A percentile compares a stretch with the other conserved stretches of the same genome.
Evolutionary conservation across 805 yeast species (phyloP).

Genomic region (Starmera amethionina): DNA sequence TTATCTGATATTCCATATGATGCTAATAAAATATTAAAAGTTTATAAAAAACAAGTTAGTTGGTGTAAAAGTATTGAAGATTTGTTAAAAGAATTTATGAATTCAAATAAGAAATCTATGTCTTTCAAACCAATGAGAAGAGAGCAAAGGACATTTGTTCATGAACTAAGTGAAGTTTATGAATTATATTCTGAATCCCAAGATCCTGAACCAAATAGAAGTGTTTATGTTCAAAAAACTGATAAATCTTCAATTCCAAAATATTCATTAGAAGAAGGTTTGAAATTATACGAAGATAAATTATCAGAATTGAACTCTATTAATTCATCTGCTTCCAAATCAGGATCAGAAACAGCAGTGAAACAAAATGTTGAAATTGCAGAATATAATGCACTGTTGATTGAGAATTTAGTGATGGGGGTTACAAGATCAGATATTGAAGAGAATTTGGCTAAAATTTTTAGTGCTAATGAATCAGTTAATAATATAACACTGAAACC

Average conservation of each 20-base stretch:
- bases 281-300: conserved; percentile 24
- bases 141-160: conserved; percentile 63
- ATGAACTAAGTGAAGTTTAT: conserved; percentile 52
- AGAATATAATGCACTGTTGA: conserved; percentile 41
- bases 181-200: conserved; percentile 61
- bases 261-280: conserved; percentile 35
- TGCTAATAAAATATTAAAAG: conserved; percentile 12
- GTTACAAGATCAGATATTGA: conserved; percentile 37
- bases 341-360: conserved; percentile 8
- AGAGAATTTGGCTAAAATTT: conserved; percentile 7
- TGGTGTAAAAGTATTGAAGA: conserved; percentile 67
- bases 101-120: conserved; percentile 28
- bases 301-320: conserved; percentile 19
- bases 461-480: conserved; percentile 4
- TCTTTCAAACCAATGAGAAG: conserved; percentile 69
- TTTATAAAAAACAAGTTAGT: conserved; percentile 31
- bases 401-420: conserved; percentile 45
- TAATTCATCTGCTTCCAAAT: conserved; percentile 9
- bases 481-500: conserved; percentile 26
- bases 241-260: conserved; percentile 28
- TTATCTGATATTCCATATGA: conserved; percentile 11
- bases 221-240: conserved; percentile 47
- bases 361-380: conserved; percentile 11
- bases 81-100: conserved; percentile 39
- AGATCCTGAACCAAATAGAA: conserved; percentile 72